A percentile compares a stretch with the other conserved stretches of the same genome.
phyloP scores from a whole-genome alignment of 306 rosid species.

The Acmispon strigosus region DNA sequence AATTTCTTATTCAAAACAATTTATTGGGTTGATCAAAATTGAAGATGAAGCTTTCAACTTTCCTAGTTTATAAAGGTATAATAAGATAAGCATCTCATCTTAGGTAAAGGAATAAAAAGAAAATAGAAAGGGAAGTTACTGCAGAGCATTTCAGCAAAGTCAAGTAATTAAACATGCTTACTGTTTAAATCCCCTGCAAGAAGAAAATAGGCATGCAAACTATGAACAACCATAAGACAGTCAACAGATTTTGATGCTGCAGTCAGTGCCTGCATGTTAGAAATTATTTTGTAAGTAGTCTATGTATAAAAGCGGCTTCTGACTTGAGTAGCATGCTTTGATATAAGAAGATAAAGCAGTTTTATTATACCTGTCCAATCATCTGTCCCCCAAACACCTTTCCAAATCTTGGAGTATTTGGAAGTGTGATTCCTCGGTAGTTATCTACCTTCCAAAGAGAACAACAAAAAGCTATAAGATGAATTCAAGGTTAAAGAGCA shows the following conservation, averaged over 20 bases:
- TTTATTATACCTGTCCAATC: slow-evolving; percentile 79
- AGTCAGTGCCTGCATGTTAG: slow-evolving; percentile 69
- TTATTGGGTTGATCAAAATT: not conserved
- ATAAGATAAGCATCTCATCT: slow-evolving; percentile 5
- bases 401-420: slow-evolving; percentile 77
- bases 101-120: not conserved
- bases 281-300: slow-evolving; percentile 22
- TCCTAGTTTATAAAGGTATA: slow-evolving; percentile 2
- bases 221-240: slow-evolving; percentile 65
- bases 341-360: slow-evolving; percentile 17
- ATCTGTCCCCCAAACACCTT: slow-evolving; percentile 95
- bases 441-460: slow-evolving; percentile 49
- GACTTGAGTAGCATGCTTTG: slow-evolving; percentile 8
- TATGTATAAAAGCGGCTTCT: slow-evolving; percentile 10
- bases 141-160: slow-evolving; percentile 8
- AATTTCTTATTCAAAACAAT: not conserved
- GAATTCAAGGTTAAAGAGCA: not conserved
- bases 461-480: slow-evolving; percentile 9
- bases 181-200: slow-evolving; percentile 71
- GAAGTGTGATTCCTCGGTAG: slow-evolving; percentile 76
- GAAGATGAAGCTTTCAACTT: not conserved
- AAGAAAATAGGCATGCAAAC: slow-evolving; percentile 84
- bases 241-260: slow-evolving; percentile 95
- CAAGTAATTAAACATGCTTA: slow-evolving; percentile 40
- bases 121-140: not conserved